Evolutionary conservation across 352 stramenopile genomes (phyloP).

Genomic region (Pythium rhizo-oryzae): DNA sequence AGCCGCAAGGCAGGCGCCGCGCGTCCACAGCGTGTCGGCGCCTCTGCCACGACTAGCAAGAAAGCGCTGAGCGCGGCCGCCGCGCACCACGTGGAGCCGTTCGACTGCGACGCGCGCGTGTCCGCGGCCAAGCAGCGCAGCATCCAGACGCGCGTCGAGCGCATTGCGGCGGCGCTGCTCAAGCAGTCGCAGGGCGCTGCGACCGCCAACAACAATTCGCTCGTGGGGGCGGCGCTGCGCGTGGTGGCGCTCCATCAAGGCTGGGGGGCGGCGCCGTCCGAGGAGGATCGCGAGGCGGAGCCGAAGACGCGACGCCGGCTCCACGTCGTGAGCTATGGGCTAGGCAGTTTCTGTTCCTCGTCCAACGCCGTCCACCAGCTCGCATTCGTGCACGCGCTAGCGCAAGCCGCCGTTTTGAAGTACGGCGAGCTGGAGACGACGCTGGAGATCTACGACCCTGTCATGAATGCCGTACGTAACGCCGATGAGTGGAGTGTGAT

Average conservation of each 20-base stretch:
- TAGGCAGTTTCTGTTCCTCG: conserved; percentile 76
- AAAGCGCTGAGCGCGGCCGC: not conserved
- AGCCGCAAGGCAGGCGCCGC: conserved; percentile 9
- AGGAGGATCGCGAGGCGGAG: too few species aligned
- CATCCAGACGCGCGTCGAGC: conserved; percentile 43
- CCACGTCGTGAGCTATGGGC: conserved; percentile 64
- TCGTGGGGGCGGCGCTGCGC: conserved; percentile 35
- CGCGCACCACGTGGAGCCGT: not conserved
- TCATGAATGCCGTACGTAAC: conserved; percentile 71
- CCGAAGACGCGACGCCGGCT: conserved; percentile 5
- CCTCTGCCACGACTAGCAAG: not conserved
- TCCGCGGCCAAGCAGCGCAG: conserved; percentile 39
- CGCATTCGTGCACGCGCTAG: conserved; percentile 57
- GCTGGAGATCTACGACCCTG: conserved; percentile 70
- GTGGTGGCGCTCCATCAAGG: conserved; percentile 37
- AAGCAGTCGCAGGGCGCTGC: not conserved
- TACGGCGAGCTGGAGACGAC: conserved; percentile 7
- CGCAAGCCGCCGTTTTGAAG: conserved; percentile 24
- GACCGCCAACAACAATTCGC: not conserved
- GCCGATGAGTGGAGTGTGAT: too few species aligned
- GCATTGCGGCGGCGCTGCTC: conserved; percentile 37
- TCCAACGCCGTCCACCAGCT: conserved; percentile 80
- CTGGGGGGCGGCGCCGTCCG: conserved; percentile 8
- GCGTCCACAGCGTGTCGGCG: not conserved
- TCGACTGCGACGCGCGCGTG: conserved; percentile 26